Conservation (phyloP, 2,329 filamentous ascomycete species). For the Cladosporium cucumerinum region DNA sequence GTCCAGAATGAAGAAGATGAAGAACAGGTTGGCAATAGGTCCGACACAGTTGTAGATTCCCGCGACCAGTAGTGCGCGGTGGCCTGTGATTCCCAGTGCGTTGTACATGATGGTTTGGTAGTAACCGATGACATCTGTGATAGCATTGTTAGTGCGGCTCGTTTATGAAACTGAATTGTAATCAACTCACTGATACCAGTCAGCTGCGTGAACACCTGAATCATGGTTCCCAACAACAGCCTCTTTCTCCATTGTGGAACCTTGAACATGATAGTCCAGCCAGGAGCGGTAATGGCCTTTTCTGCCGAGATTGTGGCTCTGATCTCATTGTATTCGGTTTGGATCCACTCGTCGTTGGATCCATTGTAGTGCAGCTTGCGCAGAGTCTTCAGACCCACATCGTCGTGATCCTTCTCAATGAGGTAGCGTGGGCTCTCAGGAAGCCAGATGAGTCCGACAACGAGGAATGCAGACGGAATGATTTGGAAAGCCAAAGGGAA, state of each 20-base stretch:
- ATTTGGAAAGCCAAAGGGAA: constrained; percentile 48
- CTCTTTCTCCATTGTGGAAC: constrained; percentile 59
- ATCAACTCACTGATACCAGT: constrained; percentile 49
- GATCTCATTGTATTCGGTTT: constrained; percentile 58
- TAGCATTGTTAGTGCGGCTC: neutral
- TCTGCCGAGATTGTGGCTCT: constrained; percentile 60
- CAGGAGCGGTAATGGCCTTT: constrained; percentile 51
- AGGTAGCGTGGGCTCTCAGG: constrained; percentile 27
- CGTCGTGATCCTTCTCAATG: constrained; percentile 28
- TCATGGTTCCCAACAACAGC: constrained; percentile 58
- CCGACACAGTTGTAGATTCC: constrained; percentile 61
- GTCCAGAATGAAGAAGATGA: constrained; percentile 57
- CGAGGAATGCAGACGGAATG: constrained; percentile 43
- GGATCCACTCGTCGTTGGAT: constrained; percentile 52
- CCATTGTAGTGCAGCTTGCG: constrained; percentile 54
- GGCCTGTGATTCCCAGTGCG: constrained; percentile 55
- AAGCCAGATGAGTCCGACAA: constrained; percentile 41
- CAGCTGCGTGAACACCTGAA: constrained; percentile 65
- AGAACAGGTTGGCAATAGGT: constrained; percentile 56
- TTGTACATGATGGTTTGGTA: constrained; percentile 60
- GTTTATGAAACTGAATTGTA: too few relatives aligned
- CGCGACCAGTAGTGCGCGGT: constrained; percentile 52
- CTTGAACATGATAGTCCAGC: constrained; percentile 57
- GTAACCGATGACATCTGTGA: constrained; percentile 57
- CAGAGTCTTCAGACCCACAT: constrained; percentile 27